Base-by-base conservation (phyloP, 192 early-diverging fungal genomes). In the Globomyces pollinis-pini region DNA sequence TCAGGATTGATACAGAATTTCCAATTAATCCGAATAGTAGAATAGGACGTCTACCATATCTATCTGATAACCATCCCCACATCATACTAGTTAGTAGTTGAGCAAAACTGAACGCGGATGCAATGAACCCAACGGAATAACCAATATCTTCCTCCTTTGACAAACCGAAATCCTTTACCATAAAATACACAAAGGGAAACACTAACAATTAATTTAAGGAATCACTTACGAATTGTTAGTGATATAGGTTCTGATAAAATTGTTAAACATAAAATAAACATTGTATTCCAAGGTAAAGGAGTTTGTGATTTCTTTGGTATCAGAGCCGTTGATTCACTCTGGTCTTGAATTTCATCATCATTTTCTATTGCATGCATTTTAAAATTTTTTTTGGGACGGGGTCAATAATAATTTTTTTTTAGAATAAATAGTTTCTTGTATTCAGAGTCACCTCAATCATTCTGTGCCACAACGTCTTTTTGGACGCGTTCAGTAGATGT, bases 101-200 rank as follows among this genome's bases (percentile, higher is more conserved):
- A 0, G 88, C 86, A 53, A 90, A 47, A 32, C 78, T 86, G 62
- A 84, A 90, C 0, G 81, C 65, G 1, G 84, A 82, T 6, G 86
- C 86, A 26, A 87, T 81, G 56, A 83, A 70, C 15, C 88, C 88
- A 44, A 84, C 86, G 64, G 90, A 96, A 63, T 79, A 86, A 11
- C 88, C 91, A 55, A 93, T 82, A 31, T 88, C 83, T 33, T 90
- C 85, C 51, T 89, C 84, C 56, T 79, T 38, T 11, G 31, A 18
- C 38, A 43, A 16, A 39, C 32, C 21, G 59, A 91, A 91, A 54
- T 87, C 88, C 3, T 74, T 74, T 3, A 86, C 74, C 79, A 87
- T 86, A 58, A 91, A 88, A 62, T 90, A 91, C 6, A 90, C 79
- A 65, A 94, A 94, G 5, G 90, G 90, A 50, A 90, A 80, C 42